Evolutionary conservation across 2,329 filamentous ascomycete species (phyloP).

Genomic region (Aspergillus vadensis): DNA sequence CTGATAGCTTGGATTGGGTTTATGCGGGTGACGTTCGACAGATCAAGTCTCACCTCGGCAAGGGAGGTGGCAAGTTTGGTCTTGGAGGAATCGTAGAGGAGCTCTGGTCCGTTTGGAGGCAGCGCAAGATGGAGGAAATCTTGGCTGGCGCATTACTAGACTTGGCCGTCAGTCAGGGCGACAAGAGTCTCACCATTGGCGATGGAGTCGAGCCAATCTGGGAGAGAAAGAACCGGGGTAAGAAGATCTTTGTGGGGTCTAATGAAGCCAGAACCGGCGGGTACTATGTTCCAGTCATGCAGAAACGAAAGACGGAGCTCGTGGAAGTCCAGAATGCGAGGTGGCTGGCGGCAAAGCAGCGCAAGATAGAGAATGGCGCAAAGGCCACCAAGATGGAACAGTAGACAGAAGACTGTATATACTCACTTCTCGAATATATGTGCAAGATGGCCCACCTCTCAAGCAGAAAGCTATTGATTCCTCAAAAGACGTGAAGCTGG

Average conservation of each 20-base stretch:
- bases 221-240: conserved; percentile 41
- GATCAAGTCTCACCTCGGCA: conserved; percentile 43
- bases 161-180: conserved; percentile 52
- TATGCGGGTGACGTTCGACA: conserved; percentile 69
- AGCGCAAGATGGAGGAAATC: conserved; percentile 85
- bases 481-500: neutral
- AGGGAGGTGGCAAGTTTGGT: conserved; percentile 63
- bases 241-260: conserved; percentile 61
- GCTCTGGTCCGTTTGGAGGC: conserved; percentile 81
- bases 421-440: conserved; percentile 15
- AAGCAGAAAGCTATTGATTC: neutral
- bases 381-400: conserved; percentile 19
- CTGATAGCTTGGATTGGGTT: conserved; percentile 73
- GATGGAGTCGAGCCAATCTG: conserved; percentile 26
- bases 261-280: conserved; percentile 57
- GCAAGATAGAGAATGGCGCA: conserved; percentile 37
- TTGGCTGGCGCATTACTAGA: conserved; percentile 74
- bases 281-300: conserved; percentile 59
- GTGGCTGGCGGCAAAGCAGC: conserved; percentile 56
- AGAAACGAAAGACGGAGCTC: conserved; percentile 58
- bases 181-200: conserved; percentile 33
- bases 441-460: neutral
- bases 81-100: conserved; percentile 68
- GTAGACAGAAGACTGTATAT: conserved; percentile 15
- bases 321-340: conserved; percentile 65